These are phyloP conservation scores for Lepidium aucheri DNA, from an alignment of 345 rosid species.

Conservation along the genomic window DNA sequence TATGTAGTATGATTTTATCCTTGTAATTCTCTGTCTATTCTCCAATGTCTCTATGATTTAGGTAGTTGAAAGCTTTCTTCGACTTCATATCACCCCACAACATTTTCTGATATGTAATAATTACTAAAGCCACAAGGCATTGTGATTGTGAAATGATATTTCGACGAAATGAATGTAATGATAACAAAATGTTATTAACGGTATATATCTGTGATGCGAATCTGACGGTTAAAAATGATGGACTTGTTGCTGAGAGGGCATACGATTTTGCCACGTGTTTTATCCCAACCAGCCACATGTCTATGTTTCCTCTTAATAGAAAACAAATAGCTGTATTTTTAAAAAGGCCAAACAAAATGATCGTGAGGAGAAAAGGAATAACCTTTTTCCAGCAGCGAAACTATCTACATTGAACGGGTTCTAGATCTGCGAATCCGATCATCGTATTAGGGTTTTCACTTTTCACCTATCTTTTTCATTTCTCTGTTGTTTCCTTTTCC, in stretches of 20 bases:
- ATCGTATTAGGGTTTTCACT: constrained; percentile 15
- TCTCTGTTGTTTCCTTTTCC: neutral
- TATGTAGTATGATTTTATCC: neutral
- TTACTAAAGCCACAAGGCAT: neutral
- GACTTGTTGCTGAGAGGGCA: neutral
- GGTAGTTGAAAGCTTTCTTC: neutral
- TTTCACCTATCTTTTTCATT: neutral
- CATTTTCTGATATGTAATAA: neutral
- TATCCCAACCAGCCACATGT: neutral
- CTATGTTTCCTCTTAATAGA: neutral
- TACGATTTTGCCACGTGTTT: constrained; percentile 8
- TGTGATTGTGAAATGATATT: neutral
- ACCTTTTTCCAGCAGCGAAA: constrained; percentile 9
- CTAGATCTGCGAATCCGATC: constrained; percentile 19
- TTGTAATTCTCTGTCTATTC: constrained; percentile 4
- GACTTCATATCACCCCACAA: neutral
- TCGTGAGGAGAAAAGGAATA: neutral
- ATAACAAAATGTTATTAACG: neutral
- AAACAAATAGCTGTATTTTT: neutral
- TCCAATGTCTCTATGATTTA: neutral
- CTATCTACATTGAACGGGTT: constrained; percentile 7
- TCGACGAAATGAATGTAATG: neutral
- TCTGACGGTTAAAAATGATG: neutral
- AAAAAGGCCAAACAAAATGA: neutral
- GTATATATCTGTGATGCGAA: neutral